Evolutionary conservation across 305 asterid species (phyloP), one percentile per base, ranked within the genome.

Genomic region (Fraxinus baroniana): DNA sequence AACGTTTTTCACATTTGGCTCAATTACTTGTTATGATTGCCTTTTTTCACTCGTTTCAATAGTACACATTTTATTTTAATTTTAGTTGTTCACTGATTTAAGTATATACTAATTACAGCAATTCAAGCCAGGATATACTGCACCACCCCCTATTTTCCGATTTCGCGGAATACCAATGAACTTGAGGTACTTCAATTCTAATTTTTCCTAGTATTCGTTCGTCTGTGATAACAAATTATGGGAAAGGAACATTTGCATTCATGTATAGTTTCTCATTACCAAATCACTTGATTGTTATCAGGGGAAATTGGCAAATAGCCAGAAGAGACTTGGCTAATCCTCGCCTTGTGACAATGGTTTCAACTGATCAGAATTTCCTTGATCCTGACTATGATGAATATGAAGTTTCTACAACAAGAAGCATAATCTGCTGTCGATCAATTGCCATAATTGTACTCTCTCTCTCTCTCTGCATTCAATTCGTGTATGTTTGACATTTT

Each of bases 221-320:
- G 55, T 28, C 41, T 82, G 4, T 68, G 17, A 0, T 62, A 20
- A 70, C 4, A 76, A 73, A 71, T 81, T n/a, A 5, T 37, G 22
- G 30, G 9, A 8, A 68, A 17, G 46, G 72, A 35, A 75, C 26
- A 39, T 81, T 44, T 77, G 79, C 76, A 55, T 15, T 33, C 6
- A 15, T 81, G 5, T 60, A 6, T 44, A 35, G 77, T 74, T 77
- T 80, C 55, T 83, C 81, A 30, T 82, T 18, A 5, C 80, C 77
- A 32, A 81, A 71, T 72, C 46, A 32, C 71, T 74, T 44, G 17
- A 28, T 76, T 85, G 71, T 86, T 82, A 17, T 78, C 92, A 94
- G 98, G 92, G 98, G 99, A 46, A 91, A 92, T 62, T 96, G 99
- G 99, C 97, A 91, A 89, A 93, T 96, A 76, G 85, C 91, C 18